phyloP scores from a whole-genome alignment of 441 rosid species.

The Euphorbia schlechtendalii region DNA sequence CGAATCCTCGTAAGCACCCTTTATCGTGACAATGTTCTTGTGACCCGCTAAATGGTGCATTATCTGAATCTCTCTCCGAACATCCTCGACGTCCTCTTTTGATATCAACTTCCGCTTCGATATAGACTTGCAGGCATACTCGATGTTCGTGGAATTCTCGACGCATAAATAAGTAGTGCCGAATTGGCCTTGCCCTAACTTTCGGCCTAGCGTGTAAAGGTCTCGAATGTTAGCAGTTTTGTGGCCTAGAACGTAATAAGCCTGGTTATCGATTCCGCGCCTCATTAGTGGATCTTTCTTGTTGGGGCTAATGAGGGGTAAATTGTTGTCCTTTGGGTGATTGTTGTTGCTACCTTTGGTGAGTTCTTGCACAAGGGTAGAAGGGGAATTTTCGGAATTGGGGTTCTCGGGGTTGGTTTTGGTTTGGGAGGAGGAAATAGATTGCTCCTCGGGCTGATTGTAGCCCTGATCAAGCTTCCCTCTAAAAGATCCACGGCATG shows the following conservation, averaged over 20 bases:
- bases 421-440: constrained; percentile 26
- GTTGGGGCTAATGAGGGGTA: constrained; percentile 31
- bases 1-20: constrained; percentile 90
- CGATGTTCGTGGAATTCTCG: constrained; percentile 53
- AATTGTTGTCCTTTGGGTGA: constrained; percentile 30
- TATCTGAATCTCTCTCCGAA: constrained; percentile 93
- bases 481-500: constrained; percentile 71
- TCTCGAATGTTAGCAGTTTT: constrained; percentile 79
- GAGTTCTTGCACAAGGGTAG: constrained; percentile 35
- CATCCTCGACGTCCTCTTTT: constrained; percentile 93
- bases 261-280: constrained; percentile 57
- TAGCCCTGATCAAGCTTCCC: constrained; percentile 59
- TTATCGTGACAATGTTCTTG: constrained; percentile 81
- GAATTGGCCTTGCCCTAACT: constrained; percentile 90
- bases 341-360: constrained; percentile 21
- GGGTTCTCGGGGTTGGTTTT: constrained; percentile 34
- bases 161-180: constrained; percentile 84
- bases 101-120: constrained; percentile 86
- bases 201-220: constrained; percentile 67
- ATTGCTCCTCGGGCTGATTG: constrained; percentile 59
- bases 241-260: constrained; percentile 80
- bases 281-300: constrained; percentile 56
- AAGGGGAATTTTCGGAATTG: constrained; percentile 41
- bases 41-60: constrained; percentile 99
- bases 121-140: constrained; percentile 91